A percentile compares a stretch with the other conserved stretches of the same genome.
Conservation (phyloP, 352 stramenopile genomes). For the Detonula confervacea region DNA sequence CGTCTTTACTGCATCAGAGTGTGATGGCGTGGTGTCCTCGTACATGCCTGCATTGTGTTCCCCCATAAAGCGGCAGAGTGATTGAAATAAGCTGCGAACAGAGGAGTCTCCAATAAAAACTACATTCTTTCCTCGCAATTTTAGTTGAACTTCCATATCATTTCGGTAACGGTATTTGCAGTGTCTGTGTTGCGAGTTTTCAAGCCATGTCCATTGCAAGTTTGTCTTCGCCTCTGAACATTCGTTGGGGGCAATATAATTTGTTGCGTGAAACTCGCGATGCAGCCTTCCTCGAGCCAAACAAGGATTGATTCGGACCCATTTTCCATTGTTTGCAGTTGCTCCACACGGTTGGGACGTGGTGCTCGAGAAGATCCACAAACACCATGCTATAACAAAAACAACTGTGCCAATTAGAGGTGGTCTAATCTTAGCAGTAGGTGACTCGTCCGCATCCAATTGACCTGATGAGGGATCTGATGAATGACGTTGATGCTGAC, state of each 20-base stretch:
- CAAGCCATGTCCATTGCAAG: constrained; percentile 48
- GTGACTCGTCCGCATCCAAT: constrained; percentile 24
- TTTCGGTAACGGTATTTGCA: constrained; percentile 44
- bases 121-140: constrained; percentile 39
- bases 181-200: not conserved
- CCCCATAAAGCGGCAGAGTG: constrained; percentile 43
- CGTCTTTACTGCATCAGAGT: constrained; percentile 39
- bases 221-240: constrained; percentile 19
- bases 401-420: constrained; percentile 39
- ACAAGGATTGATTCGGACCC: constrained; percentile 49
- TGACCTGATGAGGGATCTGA: not conserved
- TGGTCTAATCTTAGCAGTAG: constrained; percentile 39
- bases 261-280: constrained; percentile 15
- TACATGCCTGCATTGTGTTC: constrained; percentile 39
- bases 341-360: constrained; percentile 26
- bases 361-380: not conserved
- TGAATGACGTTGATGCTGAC: not conserved
- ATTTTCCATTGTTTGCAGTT: constrained; percentile 46
- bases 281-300: constrained; percentile 7
- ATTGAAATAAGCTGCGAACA: constrained; percentile 47
- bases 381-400: constrained; percentile 27
- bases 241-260: constrained; percentile 25
- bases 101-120: constrained; percentile 59
- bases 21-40: constrained; percentile 21
- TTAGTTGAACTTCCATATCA: constrained; percentile 25